Evolutionary conservation across 495 filamentous ascomycete genomes (phyloP).

Genomic region (Filosporella fistucella): DNA sequence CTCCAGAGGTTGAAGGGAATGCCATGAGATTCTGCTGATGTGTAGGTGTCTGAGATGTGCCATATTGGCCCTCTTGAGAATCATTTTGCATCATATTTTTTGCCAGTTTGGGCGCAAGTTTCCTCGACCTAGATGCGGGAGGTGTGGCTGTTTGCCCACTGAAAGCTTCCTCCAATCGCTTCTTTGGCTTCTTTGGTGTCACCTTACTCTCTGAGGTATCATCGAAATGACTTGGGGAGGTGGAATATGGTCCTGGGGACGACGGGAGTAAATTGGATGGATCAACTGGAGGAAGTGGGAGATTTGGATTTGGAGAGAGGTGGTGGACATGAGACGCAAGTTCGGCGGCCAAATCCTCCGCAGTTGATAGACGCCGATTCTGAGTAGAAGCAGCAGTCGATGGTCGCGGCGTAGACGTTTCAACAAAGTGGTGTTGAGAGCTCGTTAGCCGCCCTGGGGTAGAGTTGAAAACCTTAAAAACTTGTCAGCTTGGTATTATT

Average conservation of each 20-base stretch:
- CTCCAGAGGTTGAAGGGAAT: constrained; percentile 51
- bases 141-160: constrained; percentile 45
- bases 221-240: constrained; percentile 26
- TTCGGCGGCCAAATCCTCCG: constrained; percentile 32
- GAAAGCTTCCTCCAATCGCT: constrained; percentile 28
- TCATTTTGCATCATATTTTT: constrained; percentile 49
- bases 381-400: not conserved
- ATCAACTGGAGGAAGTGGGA: constrained; percentile 52
- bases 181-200: constrained; percentile 29
- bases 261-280: constrained; percentile 51
- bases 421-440: constrained; percentile 30
- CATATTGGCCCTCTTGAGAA: constrained; percentile 29
- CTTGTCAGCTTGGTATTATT: too few relatives aligned
- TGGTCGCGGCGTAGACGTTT: constrained; percentile 18
- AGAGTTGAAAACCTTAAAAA: constrained; percentile 51
- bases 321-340: constrained; percentile 55
- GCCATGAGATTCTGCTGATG: constrained; percentile 29
- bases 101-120: constrained; percentile 45
- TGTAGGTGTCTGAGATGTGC: constrained; percentile 17
- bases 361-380: constrained; percentile 10
- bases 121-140: constrained; percentile 42
- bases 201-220: constrained; percentile 32
- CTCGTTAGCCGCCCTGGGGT: constrained; percentile 47
- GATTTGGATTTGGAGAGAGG: constrained; percentile 45
- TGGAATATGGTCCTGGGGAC: constrained; percentile 47